These are phyloP conservation scores for Papiliotrema nemorosa DNA, from an alignment of 1,284 basidiomycete species.

Conservation along the genomic window DNA sequence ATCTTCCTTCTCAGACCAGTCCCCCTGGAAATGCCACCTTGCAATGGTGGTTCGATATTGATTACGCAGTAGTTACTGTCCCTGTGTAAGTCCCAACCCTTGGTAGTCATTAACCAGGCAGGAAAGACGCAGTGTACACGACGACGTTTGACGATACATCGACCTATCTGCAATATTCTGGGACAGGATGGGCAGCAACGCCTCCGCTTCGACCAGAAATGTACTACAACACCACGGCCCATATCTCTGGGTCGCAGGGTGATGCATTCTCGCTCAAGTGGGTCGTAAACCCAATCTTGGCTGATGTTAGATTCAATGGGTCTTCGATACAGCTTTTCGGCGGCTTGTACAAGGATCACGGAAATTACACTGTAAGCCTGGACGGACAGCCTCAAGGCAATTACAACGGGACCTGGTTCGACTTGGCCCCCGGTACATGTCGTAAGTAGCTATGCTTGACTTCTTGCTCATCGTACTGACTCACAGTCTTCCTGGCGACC, in stretches of 20 bases:
- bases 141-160: slow-evolving; percentile 6
- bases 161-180: neutral
- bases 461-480: neutral
- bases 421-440: slow-evolving; percentile 4
- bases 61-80: slow-evolving; percentile 5
- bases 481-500: slow-evolving; percentile 12
- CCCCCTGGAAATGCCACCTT: slow-evolving; percentile 4
- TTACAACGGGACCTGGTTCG: slow-evolving; percentile 12
- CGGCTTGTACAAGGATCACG: slow-evolving; percentile 7
- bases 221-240: slow-evolving; percentile 8
- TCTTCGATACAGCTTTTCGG: slow-evolving; percentile 7
- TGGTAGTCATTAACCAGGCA: neutral
- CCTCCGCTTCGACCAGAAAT: neutral
- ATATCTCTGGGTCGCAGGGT: neutral
- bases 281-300: neutral
- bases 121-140: slow-evolving; percentile 2
- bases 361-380: slow-evolving; percentile 14
- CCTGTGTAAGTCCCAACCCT: neutral
- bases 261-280: slow-evolving; percentile 4
- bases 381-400: slow-evolving; percentile 11
- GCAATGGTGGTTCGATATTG: slow-evolving; percentile 9
- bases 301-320: slow-evolving; percentile 8
- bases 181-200: neutral
- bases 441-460: slow-evolving; percentile 7
- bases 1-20: slow-evolving; percentile 9